phyloP scores from a whole-genome alignment of 768 basidiomycete species.

The Phylloporus arenicola region DNA sequence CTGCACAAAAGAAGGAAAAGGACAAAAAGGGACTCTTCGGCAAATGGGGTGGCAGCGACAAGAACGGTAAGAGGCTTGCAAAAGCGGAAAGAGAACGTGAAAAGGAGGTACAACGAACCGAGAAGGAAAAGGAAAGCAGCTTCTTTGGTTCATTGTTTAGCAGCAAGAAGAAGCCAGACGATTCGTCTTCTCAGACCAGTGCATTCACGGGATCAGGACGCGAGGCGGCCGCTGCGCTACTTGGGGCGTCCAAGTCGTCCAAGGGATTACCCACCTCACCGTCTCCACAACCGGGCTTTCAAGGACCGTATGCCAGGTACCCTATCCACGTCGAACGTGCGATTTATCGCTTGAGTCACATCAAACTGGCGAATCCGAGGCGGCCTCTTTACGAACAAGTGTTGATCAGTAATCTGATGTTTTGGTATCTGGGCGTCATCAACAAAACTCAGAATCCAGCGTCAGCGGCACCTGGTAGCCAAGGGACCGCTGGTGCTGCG shows the following conservation, averaged over 20 bases:
- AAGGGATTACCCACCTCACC: constrained; percentile 58
- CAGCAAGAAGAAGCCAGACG: constrained; percentile 81
- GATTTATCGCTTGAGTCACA: constrained; percentile 95
- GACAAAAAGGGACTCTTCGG: constrained; percentile 66
- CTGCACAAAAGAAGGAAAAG: constrained; percentile 55
- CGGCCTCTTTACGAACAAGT: constrained; percentile 97
- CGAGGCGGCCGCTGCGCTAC: constrained; percentile 80
- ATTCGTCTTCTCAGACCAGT: constrained; percentile 39
- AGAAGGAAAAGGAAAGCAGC: constrained; percentile 58
- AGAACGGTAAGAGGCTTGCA: constrained; percentile 53
- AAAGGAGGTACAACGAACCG: constrained; percentile 41
- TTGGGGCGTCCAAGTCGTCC: constrained; percentile 78
- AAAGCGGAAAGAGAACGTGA: constrained; percentile 40
- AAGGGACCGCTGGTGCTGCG: constrained; percentile 17
- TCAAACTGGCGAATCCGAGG: constrained; percentile 96
- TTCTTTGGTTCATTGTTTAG: constrained; percentile 94
- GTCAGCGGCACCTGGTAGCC: constrained; percentile 31
- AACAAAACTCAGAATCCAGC: constrained; percentile 73
- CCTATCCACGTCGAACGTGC: constrained; percentile 99
- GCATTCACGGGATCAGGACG: constrained; percentile 53
- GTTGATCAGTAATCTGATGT: constrained; percentile 90
- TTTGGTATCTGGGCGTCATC: constrained; percentile 98
- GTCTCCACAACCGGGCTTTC: constrained; percentile 44
- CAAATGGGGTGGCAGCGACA: constrained; percentile 58
- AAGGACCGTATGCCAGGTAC: constrained; percentile 65